phyloP scores from a whole-genome alignment of 129 eudicot species.

The Helichrysum umbraculigerum region DNA sequence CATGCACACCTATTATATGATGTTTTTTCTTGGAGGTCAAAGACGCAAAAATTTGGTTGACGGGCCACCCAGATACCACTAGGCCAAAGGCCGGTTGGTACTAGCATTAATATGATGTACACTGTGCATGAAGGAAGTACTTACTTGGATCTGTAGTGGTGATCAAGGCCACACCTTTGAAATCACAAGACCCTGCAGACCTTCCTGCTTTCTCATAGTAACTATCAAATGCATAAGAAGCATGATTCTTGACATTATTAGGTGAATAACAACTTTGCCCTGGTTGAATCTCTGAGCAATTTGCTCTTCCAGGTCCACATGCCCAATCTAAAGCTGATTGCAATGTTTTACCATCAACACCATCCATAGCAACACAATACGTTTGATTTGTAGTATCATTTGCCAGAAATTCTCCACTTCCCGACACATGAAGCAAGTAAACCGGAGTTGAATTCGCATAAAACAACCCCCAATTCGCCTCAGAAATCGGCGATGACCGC shows the following conservation, averaged over 20 bases:
- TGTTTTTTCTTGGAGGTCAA: too few relatives aligned
- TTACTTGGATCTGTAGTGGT: conserved; percentile 98
- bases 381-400: conserved; percentile 92
- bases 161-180: conserved; percentile 89
- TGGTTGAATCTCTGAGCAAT: conserved; percentile 94
- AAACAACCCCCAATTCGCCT: conserved; percentile 93
- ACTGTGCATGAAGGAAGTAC: conserved; percentile 35
- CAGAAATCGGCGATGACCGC: conserved; percentile 85
- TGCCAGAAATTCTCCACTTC: conserved; percentile 90
- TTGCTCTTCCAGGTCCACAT: conserved; percentile 97
- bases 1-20: neutral
- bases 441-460: conserved; percentile 85
- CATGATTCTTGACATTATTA: conserved; percentile 77
- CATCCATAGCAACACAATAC: conserved; percentile 76
- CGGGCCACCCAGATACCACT: too few relatives aligned
- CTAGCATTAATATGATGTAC: conserved; percentile 8
- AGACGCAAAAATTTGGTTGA: too few relatives aligned
- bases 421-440: conserved; percentile 87
- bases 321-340: conserved; percentile 99
- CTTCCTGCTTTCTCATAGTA: conserved; percentile 87
- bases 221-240: conserved; percentile 96
- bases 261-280: conserved; percentile 91
- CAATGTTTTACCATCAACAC: conserved; percentile 68
- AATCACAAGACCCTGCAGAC: conserved; percentile 80
- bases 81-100: neutral